phyloP scores from a whole-genome alignment of 2,329 filamentous ascomycete genomes.

The Fusarium pininemorale region DNA sequence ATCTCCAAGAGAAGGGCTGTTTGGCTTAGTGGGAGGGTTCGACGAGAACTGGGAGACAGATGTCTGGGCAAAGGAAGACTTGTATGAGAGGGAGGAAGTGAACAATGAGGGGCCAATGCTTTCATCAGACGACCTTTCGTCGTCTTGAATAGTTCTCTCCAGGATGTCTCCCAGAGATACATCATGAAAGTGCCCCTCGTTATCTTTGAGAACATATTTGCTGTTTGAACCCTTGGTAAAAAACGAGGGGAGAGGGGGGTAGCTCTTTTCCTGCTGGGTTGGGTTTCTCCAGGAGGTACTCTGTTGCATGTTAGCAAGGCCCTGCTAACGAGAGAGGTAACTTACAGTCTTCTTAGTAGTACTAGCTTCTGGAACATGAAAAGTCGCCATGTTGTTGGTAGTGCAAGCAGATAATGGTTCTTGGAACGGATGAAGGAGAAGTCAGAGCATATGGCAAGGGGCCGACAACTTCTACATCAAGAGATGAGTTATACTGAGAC shows the following conservation, averaged over 20 bases:
- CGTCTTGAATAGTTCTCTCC: constrained; percentile 1
- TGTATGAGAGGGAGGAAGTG: constrained; percentile 18
- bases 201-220: background rate
- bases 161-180: background rate
- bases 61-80: constrained; percentile 26
- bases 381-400: background rate
- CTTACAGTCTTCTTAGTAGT: background rate
- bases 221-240: constrained; percentile 1
- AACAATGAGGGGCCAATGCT: constrained; percentile 12
- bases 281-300: background rate
- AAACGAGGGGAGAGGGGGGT: background rate
- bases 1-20: background rate
- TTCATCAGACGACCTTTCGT: constrained; percentile 7
- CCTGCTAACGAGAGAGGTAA: accelerated
- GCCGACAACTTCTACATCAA: background rate
- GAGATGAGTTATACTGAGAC: background rate
- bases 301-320: background rate
- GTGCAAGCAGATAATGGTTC: background rate
- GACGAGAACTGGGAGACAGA: constrained; percentile 9
- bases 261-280: background rate
- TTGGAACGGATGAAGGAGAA: background rate
- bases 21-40: background rate
- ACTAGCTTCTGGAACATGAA: background rate
- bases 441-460: background rate
- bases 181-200: background rate